Evolutionary conservation across 2,329 filamentous ascomycete species (phyloP), one percentile per base, ranked within the genome.

Genomic region (Nemania sp.): DNA sequence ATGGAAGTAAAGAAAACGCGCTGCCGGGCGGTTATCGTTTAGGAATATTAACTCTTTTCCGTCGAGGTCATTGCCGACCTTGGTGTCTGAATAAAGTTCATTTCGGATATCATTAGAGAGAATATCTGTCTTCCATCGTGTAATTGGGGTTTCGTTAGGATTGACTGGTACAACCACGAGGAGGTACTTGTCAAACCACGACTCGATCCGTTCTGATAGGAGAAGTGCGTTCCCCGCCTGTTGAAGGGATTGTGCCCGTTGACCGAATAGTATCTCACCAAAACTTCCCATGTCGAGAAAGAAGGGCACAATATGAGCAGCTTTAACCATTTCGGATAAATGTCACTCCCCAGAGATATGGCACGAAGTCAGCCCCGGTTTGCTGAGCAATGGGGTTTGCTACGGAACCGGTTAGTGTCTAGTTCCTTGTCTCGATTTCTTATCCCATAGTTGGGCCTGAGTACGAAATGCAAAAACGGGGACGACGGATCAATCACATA

Each of bases 131-230:
- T 40, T 40, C 60, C 60, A 60, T 39, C 60, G 46, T 43, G 28
- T 51, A n/a, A 51, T 55, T 0, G 56, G 61, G 1, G 3, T 41
- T 33, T 59, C 57, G 6, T 17, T 44, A 1, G 28, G 7, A 20
- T 61, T 37, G 17, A 52, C 48, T 1, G 60, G 58, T 14, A 63
- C 52, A 31, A 61, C 42, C 3, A 61, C 62, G 60, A 62, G 56
- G 63, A 50, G 57, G 68, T 45, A 70, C 56, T 1, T 71, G 69
- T 64, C 70, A 65, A 43, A 67, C 67, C 34, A 61, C 1, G 19
- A 5, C 58, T 56, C 33, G 41, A 60, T 49, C 2, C 11, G 12
- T 11, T 12, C 8, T 3, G 1, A 39, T 19, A 59, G 11, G 2
- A 61, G 49, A 20, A 62, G 43, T 5, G 53, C n/a, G 30, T 62